Percentiles rank a stretch among this genome's conserved stretches.
These are phyloP conservation scores for Curvularia verruculosa DNA, from an alignment of 2,329 filamentous ascomycete genomes.

Conservation along the genomic window DNA sequence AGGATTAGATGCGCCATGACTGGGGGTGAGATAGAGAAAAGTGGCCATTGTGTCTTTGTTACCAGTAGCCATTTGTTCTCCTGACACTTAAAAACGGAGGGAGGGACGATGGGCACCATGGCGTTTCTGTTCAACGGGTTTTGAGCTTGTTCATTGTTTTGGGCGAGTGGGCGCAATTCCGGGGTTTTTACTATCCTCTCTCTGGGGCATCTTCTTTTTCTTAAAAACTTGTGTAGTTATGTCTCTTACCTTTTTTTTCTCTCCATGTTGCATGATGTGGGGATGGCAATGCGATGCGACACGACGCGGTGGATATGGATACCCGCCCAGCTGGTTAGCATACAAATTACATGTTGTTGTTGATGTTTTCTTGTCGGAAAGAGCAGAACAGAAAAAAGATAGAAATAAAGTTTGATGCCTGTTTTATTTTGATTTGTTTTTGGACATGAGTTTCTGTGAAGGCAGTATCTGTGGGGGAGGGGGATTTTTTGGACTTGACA, in stretches of 20 bases:
- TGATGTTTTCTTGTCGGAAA: too few relatives aligned
- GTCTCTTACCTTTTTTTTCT: conserved; percentile 19
- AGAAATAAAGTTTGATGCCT: conserved; percentile 5
- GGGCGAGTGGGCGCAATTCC: conserved; percentile 24
- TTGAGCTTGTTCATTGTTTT: conserved; percentile 20
- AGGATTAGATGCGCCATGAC: conserved; percentile 39
- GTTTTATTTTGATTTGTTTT: neutral
- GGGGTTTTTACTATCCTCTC: too few relatives aligned
- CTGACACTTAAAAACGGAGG: conserved; percentile 21
- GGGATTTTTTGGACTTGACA: too few relatives aligned
- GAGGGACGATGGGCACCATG: too few relatives aligned
- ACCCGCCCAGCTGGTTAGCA: conserved; percentile 28
- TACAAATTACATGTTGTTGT: conserved; percentile 25
- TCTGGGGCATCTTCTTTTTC: conserved; percentile 12
- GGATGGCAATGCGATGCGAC: too few relatives aligned
- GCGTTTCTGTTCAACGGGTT: conserved; percentile 26
- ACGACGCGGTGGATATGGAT: conserved; percentile 23
- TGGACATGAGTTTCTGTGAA: too few relatives aligned
- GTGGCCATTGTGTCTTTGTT: conserved; percentile 8
- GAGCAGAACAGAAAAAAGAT: too few relatives aligned
- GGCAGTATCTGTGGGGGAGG: too few relatives aligned
- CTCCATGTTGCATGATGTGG: conserved; percentile 30
- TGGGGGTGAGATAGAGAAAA: neutral
- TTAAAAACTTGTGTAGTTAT: conserved; percentile 14
- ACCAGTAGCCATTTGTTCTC: conserved; percentile 19